Conservation (phyloP, 352 stramenopile genomes). For the Phytophthora megakarya region DNA sequence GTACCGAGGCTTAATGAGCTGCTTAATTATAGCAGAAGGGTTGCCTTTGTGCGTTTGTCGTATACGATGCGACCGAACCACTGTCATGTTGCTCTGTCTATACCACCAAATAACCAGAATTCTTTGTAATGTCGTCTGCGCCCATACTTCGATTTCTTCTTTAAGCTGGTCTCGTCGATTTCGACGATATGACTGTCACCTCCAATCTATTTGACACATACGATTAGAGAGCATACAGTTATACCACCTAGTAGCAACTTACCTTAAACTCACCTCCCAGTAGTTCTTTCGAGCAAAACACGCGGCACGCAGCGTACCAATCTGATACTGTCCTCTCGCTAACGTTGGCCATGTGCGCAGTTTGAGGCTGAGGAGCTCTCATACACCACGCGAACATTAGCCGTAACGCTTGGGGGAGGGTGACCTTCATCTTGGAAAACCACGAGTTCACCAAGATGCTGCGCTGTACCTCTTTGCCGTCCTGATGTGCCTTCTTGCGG, state of each 20-base stretch:
- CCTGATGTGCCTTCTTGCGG: background rate
- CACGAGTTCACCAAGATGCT: slow-evolving; percentile 8
- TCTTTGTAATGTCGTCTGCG: slow-evolving; percentile 11
- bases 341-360: slow-evolving; percentile 8
- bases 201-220: slow-evolving; percentile 37
- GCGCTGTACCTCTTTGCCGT: slow-evolving; percentile 3
- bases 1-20: slow-evolving; percentile 16
- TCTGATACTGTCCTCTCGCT: background rate
- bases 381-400: slow-evolving; percentile 15
- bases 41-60: too few species aligned
- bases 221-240: slow-evolving; percentile 5
- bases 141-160: slow-evolving; percentile 35
- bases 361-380: background rate
- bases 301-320: too few species aligned
- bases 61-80: too few species aligned
- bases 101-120: too few species aligned
- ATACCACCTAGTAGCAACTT: too few species aligned
- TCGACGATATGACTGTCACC: too few species aligned
- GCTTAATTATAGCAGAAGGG: slow-evolving; percentile 14
- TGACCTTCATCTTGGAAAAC: slow-evolving; percentile 13
- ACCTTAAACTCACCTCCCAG: too few species aligned
- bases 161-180: too few species aligned
- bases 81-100: too few species aligned
- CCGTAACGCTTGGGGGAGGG: slow-evolving; percentile 1
- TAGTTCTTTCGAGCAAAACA: too few species aligned